Conservation (phyloP, 1,284 basidiomycete species). For the Anthracocystis setariae region DNA sequence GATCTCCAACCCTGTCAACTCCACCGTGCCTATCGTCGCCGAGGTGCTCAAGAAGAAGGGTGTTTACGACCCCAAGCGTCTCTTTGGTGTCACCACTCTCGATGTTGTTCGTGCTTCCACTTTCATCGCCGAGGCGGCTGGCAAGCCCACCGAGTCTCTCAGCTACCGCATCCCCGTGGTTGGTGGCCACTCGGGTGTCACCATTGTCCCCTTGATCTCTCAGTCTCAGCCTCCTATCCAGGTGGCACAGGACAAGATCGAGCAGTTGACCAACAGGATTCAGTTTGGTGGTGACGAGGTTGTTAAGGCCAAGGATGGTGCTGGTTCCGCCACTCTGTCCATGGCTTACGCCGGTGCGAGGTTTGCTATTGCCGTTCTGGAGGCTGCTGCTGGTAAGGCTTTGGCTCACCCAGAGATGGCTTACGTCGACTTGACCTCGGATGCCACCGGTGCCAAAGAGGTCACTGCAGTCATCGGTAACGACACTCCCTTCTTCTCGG, state of each 20-base stretch:
- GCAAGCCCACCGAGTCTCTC: constrained; percentile 74
- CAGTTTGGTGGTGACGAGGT: constrained; percentile 94
- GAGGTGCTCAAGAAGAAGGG: constrained; percentile 70
- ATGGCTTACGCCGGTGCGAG: constrained; percentile 80
- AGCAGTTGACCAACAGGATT: constrained; percentile 82
- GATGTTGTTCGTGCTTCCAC: constrained; percentile 97
- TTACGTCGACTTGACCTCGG: constrained; percentile 63
- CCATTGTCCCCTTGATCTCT: constrained; percentile 93
- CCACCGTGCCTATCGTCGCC: constrained; percentile 94
- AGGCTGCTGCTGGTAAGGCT: constrained; percentile 60
- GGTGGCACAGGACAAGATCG: constrained; percentile 70
- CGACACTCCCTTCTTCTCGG: constrained; percentile 63
- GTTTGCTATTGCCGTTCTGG: constrained; percentile 61
- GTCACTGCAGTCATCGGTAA: constrained; percentile 56
- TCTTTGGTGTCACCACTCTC: constrained; percentile 97
- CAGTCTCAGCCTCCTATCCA: constrained; percentile 72
- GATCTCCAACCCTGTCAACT: constrained; percentile 95
- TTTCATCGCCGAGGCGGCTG: constrained; percentile 85
- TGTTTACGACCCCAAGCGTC: constrained; percentile 40
- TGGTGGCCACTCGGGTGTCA: constrained; percentile 94
- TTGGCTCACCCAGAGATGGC: constrained; percentile 57
- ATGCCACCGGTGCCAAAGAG: constrained; percentile 59
- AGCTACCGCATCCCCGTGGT: constrained; percentile 80
- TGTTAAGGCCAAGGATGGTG: constrained; percentile 87
- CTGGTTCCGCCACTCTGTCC: constrained; percentile 86